Evolutionary conservation across 2,329 filamentous ascomycete species (phyloP).

Genomic region (Alternaria consortialis): DNA sequence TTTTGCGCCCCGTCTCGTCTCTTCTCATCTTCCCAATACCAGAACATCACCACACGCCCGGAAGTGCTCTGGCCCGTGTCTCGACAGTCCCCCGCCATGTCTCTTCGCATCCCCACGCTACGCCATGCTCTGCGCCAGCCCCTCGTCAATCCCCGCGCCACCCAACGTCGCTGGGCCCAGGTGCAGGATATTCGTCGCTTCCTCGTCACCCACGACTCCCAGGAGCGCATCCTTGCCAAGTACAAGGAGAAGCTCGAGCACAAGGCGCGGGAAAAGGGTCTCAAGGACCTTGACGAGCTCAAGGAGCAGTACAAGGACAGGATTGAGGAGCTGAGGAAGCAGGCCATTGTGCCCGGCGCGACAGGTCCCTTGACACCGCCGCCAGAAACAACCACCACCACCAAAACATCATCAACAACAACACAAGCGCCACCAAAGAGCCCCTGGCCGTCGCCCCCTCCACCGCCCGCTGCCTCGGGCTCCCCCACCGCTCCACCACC

Average conservation of each 20-base stretch:
- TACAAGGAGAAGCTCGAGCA: slow-evolving; percentile 85
- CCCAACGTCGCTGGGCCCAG: slow-evolving; percentile 85
- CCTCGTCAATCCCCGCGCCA: slow-evolving; percentile 36
- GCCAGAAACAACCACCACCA: slow-evolving; percentile 17
- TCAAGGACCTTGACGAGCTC: slow-evolving; percentile 75
- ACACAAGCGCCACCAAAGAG: slow-evolving; percentile 22
- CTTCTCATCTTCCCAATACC: too few species aligned
- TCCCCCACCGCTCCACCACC: slow-evolving; percentile 43
- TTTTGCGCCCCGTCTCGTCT: too few species aligned
- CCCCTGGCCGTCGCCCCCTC: slow-evolving; percentile 39
- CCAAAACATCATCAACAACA: too few species aligned
- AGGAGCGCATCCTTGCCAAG: slow-evolving; percentile 77
- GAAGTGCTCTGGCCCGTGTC: background rate
- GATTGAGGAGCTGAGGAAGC: slow-evolving; percentile 75
- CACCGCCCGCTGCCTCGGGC: slow-evolving; percentile 35
- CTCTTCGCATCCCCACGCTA: slow-evolving; percentile 40
- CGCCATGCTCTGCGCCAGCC: slow-evolving; percentile 45
- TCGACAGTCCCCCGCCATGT: slow-evolving; percentile 17
- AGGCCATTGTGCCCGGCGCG: slow-evolving; percentile 66
- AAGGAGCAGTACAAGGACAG: slow-evolving; percentile 85
- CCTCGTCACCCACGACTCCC: slow-evolving; percentile 77
- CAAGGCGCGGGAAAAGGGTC: slow-evolving; percentile 80
- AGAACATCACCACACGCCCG: too few species aligned
- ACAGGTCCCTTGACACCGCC: slow-evolving; percentile 53
- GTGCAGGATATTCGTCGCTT: slow-evolving; percentile 93